Base-by-base conservation (phyloP, 805 yeast genomes). In the Brettanomyces naardenensis region DNA sequence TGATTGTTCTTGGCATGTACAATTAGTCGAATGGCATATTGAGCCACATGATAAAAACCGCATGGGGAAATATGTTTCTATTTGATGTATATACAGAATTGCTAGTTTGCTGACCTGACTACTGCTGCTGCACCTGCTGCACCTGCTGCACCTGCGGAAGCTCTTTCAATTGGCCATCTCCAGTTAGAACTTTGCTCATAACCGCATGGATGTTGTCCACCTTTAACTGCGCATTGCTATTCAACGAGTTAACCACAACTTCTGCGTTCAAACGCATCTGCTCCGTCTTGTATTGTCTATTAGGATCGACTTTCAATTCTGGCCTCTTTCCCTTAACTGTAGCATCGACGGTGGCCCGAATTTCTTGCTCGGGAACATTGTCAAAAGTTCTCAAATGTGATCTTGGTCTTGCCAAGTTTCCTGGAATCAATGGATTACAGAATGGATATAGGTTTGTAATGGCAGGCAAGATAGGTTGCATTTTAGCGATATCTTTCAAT, bases 141-240 rank as follows among this genome's bases (percentile, higher is more conserved):
- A n/a, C n/a, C n/a, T n/a, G n/a, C n/a, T 44, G 21, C 7, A 44
- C 44, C 19, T 32, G 31, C 27, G 62, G 62, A 11, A 57, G 39
- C 3, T 46, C 36, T 3, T 38, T 43, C 7, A 57, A 27, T 3
- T 42, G 37, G 3, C 39, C 38, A n/a, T 47, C 36, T 19, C 56
- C 60, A 4, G 44, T 31, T 13, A 47, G 30, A 4, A 49, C 52
- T 5, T 37, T 38, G 2, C 47, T 45, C 38, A 56, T 39, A 1
- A 37, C 11, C 6, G 28, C 26, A 36, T 52, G 55, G 28, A 52
- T 26, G 25, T 44, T 40, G 35, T 48, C 58, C 14, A 57, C 61
- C 32, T 58, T 52, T 22, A 57, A 34, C 35, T 57, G 62, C 4
- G 62, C 45, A 27, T 58, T 58, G 19, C 49, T 43, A 38, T 57